Conservation (phyloP, 2,329 filamentous ascomycete species). For the Fusarium sp. region DNA sequence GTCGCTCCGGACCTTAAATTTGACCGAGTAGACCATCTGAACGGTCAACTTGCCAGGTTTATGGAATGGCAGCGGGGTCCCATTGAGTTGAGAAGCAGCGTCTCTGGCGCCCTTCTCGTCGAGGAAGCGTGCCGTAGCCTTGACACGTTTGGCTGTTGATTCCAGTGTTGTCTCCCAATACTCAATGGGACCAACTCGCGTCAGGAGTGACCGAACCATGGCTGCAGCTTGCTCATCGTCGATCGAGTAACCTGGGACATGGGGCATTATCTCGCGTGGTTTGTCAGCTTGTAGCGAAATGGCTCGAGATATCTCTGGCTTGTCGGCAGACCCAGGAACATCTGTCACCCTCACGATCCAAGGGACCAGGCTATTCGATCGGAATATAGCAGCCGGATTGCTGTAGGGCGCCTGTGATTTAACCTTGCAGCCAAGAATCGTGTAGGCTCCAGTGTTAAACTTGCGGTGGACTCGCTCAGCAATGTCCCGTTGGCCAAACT, state of each 20-base stretch:
- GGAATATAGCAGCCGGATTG: background rate
- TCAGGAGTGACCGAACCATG: constrained; percentile 47
- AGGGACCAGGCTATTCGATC: background rate
- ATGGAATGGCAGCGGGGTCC: constrained; percentile 47
- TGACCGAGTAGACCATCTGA: constrained; percentile 51
- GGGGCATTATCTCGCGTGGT: background rate
- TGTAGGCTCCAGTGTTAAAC: constrained; percentile 43
- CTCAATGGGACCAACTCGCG: constrained; percentile 49
- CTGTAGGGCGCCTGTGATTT: background rate
- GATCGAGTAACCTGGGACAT: background rate
- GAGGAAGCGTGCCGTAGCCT: constrained; percentile 55
- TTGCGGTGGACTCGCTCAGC: constrained; percentile 40
- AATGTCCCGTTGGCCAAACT: constrained; percentile 38
- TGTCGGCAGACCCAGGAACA: background rate
- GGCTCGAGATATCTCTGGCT: background rate
- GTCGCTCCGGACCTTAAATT: constrained; percentile 51
- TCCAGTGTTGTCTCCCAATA: constrained; percentile 46
- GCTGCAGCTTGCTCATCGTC: constrained; percentile 39
- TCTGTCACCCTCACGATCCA: background rate
- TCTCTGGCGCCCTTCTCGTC: constrained; percentile 52
- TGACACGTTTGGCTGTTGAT: constrained; percentile 50
- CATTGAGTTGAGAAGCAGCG: constrained; percentile 49
- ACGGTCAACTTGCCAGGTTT: constrained; percentile 51
- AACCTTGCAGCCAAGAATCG: constrained; percentile 35
- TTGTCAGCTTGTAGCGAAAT: background rate